Evolutionary conservation across 176 grass and related monocot genomes (phyloP), one percentile per base, ranked within the genome.

Genomic region (Eremochloa ophiuroides): DNA sequence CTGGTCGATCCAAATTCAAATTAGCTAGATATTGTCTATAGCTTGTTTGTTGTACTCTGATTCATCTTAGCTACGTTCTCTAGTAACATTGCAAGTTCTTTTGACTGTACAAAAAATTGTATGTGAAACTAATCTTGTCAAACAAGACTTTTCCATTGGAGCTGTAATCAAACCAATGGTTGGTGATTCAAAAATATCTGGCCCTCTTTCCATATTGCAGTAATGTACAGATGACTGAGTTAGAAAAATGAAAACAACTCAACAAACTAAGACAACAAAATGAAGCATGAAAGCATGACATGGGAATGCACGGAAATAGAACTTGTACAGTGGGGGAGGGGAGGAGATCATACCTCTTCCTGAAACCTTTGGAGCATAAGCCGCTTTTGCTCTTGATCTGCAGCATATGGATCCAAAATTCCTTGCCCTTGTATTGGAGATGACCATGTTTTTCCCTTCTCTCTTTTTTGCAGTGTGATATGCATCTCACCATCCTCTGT

Each of bases 361-460:
- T 99, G 96, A 68, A 99, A 99, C 56, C 96, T 99, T 90, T 99
- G 96, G 48, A 95, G 93, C 93, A 99, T 99, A 64, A 99, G 91
- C 58, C 93, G 85, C 80, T 95, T 98, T 81, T 99, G 96, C 85
- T 99, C 96, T 83, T 93, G 73, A 86, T 99, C 93, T 38, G 85
- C 84, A 33, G 80, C 73, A 88, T 93, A 91, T 63, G 93, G 86
- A 74, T 98, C 93, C 53, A 99, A 80, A 56, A 74, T 37, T 82
- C 96, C 93, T 82, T 98, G 96, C 25, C 96, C 88, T 78, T 88
- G 88, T 89, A 98, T 91, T 66, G 96, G 96, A 77, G 96, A 99
- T 79, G 92, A 88, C 93, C 96, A 99, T 23, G 90, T 87, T 47
- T 99, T 80, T 0, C 96, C 91, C 34, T 95, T 99, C 35, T 99